These are phyloP conservation scores for Daldinia decipiens DNA, from an alignment of 495 filamentous ascomycete species.

Conservation along the genomic window DNA sequence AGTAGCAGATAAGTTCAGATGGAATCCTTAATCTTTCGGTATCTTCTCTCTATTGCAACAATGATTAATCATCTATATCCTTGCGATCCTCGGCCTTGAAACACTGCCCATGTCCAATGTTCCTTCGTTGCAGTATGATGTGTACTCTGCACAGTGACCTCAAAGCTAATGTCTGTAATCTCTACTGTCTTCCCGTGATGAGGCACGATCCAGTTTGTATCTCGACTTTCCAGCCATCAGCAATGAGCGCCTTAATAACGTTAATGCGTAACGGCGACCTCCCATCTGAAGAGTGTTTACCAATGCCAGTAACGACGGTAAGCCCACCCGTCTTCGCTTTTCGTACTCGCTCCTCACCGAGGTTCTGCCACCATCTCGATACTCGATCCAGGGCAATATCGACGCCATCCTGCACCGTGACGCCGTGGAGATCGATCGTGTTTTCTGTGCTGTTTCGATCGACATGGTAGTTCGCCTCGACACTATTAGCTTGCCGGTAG, in stretches of 20 bases:
- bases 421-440: constrained; percentile 83
- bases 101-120: constrained; percentile 20
- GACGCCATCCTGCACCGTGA: constrained; percentile 80
- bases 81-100: constrained; percentile 28
- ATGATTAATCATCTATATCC: constrained; percentile 18
- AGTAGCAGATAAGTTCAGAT: background rate
- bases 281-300: constrained; percentile 81
- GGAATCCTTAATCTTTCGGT: background rate
- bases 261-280: constrained; percentile 78
- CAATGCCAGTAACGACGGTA: constrained; percentile 82
- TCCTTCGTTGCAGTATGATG: background rate
- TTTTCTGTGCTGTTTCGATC: constrained; percentile 64
- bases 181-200: constrained; percentile 64
- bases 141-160: background rate
- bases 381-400: constrained; percentile 76
- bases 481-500: constrained; percentile 37
- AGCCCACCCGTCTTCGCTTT: constrained; percentile 60
- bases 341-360: constrained; percentile 67
- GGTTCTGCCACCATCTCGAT: constrained; percentile 79
- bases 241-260: constrained; percentile 78
- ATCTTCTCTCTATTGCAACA: constrained; percentile 2
- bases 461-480: constrained; percentile 68
- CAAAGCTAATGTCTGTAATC: constrained; percentile 16
- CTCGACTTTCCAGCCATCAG: constrained; percentile 85
- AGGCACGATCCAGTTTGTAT: constrained; percentile 70